Base-by-base conservation (phyloP, 2,329 filamentous ascomycete species). In the Phyllosticta paracitricarpa region DNA sequence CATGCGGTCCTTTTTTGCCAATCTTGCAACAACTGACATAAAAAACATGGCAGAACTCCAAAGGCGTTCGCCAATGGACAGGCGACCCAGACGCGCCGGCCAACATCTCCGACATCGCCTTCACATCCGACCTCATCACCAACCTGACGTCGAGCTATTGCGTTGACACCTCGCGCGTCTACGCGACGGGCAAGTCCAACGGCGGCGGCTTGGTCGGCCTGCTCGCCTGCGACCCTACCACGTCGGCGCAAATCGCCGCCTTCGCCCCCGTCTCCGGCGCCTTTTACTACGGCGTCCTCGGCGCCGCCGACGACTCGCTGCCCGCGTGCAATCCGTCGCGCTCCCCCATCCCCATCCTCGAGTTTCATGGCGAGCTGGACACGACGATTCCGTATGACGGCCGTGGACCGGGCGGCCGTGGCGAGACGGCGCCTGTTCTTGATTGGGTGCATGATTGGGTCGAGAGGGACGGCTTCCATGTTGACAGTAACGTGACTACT, bases 151-250 rank as follows among this genome's bases (percentile, higher is more conserved):
- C 67, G 9, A 66, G 67, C 3, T 78, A 78, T 66, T 82, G 79
- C 67, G 73, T 82, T 63, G 76, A 81, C 62, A 63, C 69, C 1
- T 65, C 66, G 4, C 74, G 73, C 8, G 70, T 82, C 53, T 82
- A 80, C 63, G 75, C 75, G 12, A 73, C 74, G 1, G 79, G 79
- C 54, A 83, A 84, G 65, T 83, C 75, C 65, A 83, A 84, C 56
- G 82, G 81, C 5, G 83, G 79, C 1, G 82, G 77, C 10, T 79
- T 80, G 53, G 77, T 79, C 25, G 76, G 77, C 2, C 66, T 75
- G 1, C 73, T 82, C 4, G 79, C 81, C 3, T 83, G 79, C 68
- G 72, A 78, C 33, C 66, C 74, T 2, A 69, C 69, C 8, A 71
- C 75, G 3, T 76, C 76, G 4, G 67, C 66, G 4, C 70, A 70